Base-by-base conservation (phyloP, 352 stramenopile genomes). In the Blastocystis sp. region DNA sequence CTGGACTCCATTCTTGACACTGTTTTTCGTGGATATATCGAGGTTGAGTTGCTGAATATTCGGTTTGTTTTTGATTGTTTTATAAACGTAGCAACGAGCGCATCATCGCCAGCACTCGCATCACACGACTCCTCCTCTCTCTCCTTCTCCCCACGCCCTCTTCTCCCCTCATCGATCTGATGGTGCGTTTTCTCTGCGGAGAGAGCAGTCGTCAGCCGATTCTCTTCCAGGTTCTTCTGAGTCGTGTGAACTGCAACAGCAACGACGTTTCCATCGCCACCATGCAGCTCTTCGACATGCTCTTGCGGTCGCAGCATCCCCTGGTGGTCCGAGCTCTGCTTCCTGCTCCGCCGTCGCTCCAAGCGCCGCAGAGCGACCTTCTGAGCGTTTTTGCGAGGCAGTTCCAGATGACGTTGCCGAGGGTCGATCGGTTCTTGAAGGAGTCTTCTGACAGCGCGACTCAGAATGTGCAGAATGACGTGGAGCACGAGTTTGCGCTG, bases 261-360 rank as follows among this genome's bases (percentile, higher is more conserved):
- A 66, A 37, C 41, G 53, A 37, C 16, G 45, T 89, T 2, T 89
- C 78, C 30, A 89, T 89, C 45, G 63, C 59, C 24, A 89, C 78
- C 18, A 79, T 89, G 56, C 78, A 89, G 37, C 66, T 89, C 8
- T 89, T 89, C 55, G 50, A 76, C 64, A 53, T 43, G 26, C 43
- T 89, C 4, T 62, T 89, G 43, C 53, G 70, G 24, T 63, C 66
- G 26, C 78, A 89, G 26, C 78, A 89, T 30, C 78, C 78, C 7
- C 4, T 59, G 9, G 78, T 78, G 11, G 16, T 89, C 30, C 6
- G 11, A 5, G 20, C 43, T 20, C 59, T 89, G 16, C 43, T 89
- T 16, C 63, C 41, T 34, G 37, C 39, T 8, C 13, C 39, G 16
- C 26, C 26, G 4, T 6, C 13, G 24, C 18, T 18, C 3, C 50